Evolutionary conservation across 2,329 filamentous ascomycete species (phyloP).

Genomic region (Tothia fuscella): DNA sequence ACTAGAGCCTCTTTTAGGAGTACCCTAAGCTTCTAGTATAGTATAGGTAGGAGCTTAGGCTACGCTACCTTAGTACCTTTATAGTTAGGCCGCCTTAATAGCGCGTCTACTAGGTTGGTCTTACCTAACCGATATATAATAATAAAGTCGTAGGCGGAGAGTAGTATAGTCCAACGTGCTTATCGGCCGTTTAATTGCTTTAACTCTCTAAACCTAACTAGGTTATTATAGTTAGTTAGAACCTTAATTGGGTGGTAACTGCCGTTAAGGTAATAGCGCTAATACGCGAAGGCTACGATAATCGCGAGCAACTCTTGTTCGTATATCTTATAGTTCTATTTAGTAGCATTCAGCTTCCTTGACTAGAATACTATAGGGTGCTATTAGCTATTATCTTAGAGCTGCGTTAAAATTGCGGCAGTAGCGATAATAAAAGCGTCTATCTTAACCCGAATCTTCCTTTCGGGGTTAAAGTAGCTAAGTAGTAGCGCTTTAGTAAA

Average conservation of each 20-base stretch:
- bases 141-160: constrained; percentile 17
- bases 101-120: constrained; percentile 13
- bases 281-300: constrained; percentile 18
- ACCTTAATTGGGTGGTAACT: constrained; percentile 14
- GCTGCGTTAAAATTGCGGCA: constrained; percentile 12
- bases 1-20: not conserved
- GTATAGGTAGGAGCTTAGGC: not conserved
- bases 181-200: constrained; percentile 17
- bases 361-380: constrained; percentile 17
- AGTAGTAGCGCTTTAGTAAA: constrained; percentile 15
- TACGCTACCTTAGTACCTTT: constrained; percentile 2
- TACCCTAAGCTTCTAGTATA: not conserved
- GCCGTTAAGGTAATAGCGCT: constrained; percentile 15
- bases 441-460: constrained; percentile 13
- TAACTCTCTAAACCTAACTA: constrained; percentile 19
- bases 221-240: constrained; percentile 19
- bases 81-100: constrained; percentile 10
- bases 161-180: constrained; percentile 16
- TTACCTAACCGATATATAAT: constrained; percentile 17
- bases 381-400: constrained; percentile 9
- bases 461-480: constrained; percentile 13
- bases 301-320: constrained; percentile 27
- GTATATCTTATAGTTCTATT: constrained; percentile 25
- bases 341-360: constrained; percentile 15
- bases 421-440: constrained; percentile 14